Evolutionary conservation across 164 flowering plant species (phyloP).

Genomic region (Paratinospora sagittata): DNA sequence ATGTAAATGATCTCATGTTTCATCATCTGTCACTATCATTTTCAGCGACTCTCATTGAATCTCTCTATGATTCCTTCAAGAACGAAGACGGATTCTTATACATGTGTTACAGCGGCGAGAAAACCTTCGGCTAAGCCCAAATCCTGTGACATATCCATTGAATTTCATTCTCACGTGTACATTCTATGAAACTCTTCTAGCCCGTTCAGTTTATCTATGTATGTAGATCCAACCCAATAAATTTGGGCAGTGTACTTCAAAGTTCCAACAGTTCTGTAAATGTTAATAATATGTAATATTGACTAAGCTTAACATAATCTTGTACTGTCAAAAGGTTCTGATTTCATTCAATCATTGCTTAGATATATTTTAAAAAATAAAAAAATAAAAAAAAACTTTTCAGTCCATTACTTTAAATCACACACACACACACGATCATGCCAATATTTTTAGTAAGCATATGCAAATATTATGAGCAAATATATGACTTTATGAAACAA

Average conservation of each 20-base stretch:
- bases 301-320: not conserved
- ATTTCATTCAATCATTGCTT: too few relatives aligned
- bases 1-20: not conserved
- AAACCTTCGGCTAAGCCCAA: constrained; percentile 60
- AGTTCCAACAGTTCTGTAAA: not conserved
- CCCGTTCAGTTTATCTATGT: too few relatives aligned
- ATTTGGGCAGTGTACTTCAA: not conserved
- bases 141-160: too few relatives aligned
- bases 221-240: too few relatives aligned
- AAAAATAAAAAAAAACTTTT: too few relatives aligned
- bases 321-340: too few relatives aligned
- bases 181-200: not conserved
- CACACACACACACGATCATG: too few relatives aligned
- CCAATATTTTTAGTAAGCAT: too few relatives aligned
- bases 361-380: too few relatives aligned
- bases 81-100: constrained; percentile 38
- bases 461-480: too few relatives aligned
- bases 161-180: not conserved
- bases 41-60: constrained; percentile 64
- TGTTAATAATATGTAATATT: not conserved
- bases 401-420: too few relatives aligned
- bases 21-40: not conserved
- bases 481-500: too few relatives aligned
- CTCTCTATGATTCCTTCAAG: constrained; percentile 46
- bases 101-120: constrained; percentile 89